These are phyloP conservation scores for Candida fluviatilis DNA, from an alignment of 805 yeast species.

Conservation along the genomic window DNA sequence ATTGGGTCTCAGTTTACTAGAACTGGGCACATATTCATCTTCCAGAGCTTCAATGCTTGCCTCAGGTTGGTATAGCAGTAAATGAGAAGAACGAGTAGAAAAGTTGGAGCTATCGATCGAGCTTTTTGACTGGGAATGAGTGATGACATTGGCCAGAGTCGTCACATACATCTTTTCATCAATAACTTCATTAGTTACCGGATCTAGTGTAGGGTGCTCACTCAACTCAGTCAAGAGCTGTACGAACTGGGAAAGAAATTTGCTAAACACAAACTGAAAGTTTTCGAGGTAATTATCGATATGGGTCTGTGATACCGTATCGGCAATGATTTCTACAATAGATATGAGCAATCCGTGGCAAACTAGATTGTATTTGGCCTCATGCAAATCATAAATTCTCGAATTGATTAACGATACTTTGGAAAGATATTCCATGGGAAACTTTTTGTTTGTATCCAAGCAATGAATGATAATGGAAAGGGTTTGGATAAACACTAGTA, in stretches of 20 bases:
- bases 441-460: conserved; percentile 11
- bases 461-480: conserved; percentile 12
- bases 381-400: conserved; percentile 15
- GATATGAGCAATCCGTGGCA: conserved; percentile 16
- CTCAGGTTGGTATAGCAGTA: background rate
- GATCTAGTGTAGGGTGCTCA: conserved; percentile 1
- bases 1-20: too few relatives aligned
- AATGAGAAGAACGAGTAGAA: background rate
- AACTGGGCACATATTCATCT: background rate
- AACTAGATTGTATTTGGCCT: conserved; percentile 11
- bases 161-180: too few relatives aligned
- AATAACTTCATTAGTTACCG: background rate
- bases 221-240: conserved; percentile 3
- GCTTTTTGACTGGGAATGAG: background rate
- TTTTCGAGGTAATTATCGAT: conserved; percentile 3
- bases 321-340: conserved; percentile 6
- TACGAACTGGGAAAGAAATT: conserved; percentile 6
- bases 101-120: background rate
- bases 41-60: background rate
- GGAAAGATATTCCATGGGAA: conserved; percentile 8
- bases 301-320: background rate
- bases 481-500: conserved; percentile 13
- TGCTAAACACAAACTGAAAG: conserved; percentile 4
- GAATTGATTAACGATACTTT: conserved; percentile 12
- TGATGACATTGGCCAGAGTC: too few relatives aligned